Evolutionary conservation across 495 filamentous ascomycete genomes (phyloP).

Genomic region (Trichoderma reesei): DNA sequence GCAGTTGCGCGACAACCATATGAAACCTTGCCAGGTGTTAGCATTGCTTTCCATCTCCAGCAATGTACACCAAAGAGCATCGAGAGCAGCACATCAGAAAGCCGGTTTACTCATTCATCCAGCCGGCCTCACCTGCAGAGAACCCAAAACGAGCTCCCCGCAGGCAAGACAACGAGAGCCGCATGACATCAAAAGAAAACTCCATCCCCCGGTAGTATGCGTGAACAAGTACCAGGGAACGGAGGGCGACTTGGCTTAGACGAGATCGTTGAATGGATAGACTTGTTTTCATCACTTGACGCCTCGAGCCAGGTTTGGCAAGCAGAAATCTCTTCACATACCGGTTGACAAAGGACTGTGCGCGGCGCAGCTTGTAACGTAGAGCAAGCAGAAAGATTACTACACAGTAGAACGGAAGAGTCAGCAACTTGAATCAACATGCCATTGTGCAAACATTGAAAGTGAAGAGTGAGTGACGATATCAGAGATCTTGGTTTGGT

Average conservation of each 20-base stretch:
- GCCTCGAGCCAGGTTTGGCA: slow-evolving; percentile 12
- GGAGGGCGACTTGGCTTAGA: slow-evolving; percentile 63
- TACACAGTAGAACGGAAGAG: slow-evolving; percentile 15
- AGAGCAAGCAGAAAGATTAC: background rate
- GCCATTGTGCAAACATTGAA: slow-evolving; percentile 16
- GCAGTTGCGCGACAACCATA: background rate
- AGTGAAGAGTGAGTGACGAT: slow-evolving; percentile 8
- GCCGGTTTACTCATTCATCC: slow-evolving; percentile 43
- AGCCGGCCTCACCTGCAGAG: slow-evolving; percentile 28
- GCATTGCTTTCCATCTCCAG: background rate
- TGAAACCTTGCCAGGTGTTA: background rate
- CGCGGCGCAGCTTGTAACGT: background rate
- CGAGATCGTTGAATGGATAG: slow-evolving; percentile 97
- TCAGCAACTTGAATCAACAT: slow-evolving; percentile 11
- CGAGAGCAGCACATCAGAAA: slow-evolving; percentile 25
- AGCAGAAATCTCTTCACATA: slow-evolving; percentile 15
- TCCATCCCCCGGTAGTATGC: slow-evolving; percentile 86
- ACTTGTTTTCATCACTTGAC: slow-evolving; percentile 86
- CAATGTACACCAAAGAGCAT: background rate
- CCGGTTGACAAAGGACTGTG: background rate
- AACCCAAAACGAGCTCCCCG: slow-evolving; percentile 35
- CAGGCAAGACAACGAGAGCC: slow-evolving; percentile 32
- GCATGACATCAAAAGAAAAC: slow-evolving; percentile 39
- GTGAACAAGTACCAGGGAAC: slow-evolving; percentile 32
- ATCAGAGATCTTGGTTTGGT: slow-evolving; percentile 59